Evolutionary conservation across 106 monocot species (phyloP).

Genomic region (Alisma plantagoaquatica): DNA sequence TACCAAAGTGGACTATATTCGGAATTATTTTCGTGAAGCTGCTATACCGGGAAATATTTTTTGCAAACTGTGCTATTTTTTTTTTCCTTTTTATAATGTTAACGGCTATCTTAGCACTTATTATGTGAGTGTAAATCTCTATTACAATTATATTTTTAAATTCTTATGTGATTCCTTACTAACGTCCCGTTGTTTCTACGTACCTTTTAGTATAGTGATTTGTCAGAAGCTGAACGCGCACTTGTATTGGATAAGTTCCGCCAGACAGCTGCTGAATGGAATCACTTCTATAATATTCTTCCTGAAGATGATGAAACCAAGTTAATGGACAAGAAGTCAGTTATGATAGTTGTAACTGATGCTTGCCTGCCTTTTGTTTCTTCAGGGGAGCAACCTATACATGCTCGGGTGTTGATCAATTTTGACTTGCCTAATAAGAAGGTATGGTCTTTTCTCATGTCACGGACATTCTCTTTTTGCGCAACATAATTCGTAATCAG

Average conservation of each 20-base stretch:
- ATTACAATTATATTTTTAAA: too few relatives aligned
- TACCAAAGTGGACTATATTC: too few relatives aligned
- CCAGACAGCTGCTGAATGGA: slow-evolving; percentile 1
- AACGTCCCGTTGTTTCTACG: too few relatives aligned
- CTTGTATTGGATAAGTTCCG: background rate
- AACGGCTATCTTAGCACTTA: too few relatives aligned
- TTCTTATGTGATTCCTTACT: too few relatives aligned
- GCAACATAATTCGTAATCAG: too few relatives aligned
- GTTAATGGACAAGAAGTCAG: background rate
- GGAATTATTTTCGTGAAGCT: too few relatives aligned
- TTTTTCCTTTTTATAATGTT: too few relatives aligned
- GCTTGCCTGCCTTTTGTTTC: slow-evolving; percentile 5
- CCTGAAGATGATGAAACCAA: slow-evolving; percentile 1
- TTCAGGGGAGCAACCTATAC: background rate
- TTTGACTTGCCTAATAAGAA: slow-evolving; percentile 12
- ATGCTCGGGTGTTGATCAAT: slow-evolving; percentile 7
- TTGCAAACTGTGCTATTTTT: too few relatives aligned
- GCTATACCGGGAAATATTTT: too few relatives aligned
- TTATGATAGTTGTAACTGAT: slow-evolving; percentile 15
- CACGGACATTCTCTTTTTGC: too few relatives aligned
- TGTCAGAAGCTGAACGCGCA: slow-evolving; percentile 10
- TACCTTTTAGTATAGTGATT: slow-evolving; percentile 12
- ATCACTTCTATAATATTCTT: background rate
- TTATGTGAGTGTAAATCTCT: too few relatives aligned
- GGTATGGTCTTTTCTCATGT: background rate